A percentile compares a stretch with the other conserved stretches of the same genome.
phyloP scores from a whole-genome alignment of 805 yeast genomes.

The Wickerhamomyces kurtzmanii region DNA sequence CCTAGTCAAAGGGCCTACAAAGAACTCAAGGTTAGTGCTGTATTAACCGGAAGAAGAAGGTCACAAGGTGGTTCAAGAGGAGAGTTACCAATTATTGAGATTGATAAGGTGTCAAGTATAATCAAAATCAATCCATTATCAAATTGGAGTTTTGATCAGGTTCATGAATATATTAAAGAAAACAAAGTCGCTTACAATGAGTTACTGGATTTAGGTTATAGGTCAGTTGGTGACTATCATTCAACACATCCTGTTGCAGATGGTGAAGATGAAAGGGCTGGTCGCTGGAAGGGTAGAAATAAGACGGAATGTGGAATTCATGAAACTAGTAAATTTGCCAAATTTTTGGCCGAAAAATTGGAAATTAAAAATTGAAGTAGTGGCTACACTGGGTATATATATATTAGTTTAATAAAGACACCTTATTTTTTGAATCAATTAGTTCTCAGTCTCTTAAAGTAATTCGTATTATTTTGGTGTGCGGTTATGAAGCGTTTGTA shows the following conservation, averaged over 20 bases:
- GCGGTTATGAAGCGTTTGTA: no score
- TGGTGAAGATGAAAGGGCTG: constrained; percentile 94
- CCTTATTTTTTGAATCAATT: no score
- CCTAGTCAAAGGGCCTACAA: constrained; percentile 81
- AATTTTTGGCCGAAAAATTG: constrained; percentile 46
- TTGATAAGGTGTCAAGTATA: constrained; percentile 59
- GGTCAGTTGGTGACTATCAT: constrained; percentile 93
- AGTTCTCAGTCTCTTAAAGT: no score
- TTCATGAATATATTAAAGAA: constrained; percentile 55
- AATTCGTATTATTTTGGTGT: no score
- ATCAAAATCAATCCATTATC: constrained; percentile 86
- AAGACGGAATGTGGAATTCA: constrained; percentile 97
- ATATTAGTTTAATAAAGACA: no score
- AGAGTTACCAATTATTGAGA: constrained; percentile 61
- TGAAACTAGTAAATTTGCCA: constrained; percentile 63
- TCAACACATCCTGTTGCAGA: constrained; percentile 83
- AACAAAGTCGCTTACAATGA: constrained; percentile 80
- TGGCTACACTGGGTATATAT: no score
- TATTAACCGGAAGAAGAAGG: constrained; percentile 83
- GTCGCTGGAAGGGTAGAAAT: constrained; percentile 88
- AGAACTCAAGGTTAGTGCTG: constrained; percentile 68
- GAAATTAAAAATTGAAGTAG: no score
- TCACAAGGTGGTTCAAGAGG: constrained; percentile 86
- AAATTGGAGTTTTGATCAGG: constrained; percentile 71
- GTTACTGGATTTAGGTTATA: constrained; percentile 75